These are phyloP conservation scores for Physcomitrellopsis africana DNA, from an alignment of 225 moss, liverwort and hornwort genomes.

Conservation along the genomic window DNA sequence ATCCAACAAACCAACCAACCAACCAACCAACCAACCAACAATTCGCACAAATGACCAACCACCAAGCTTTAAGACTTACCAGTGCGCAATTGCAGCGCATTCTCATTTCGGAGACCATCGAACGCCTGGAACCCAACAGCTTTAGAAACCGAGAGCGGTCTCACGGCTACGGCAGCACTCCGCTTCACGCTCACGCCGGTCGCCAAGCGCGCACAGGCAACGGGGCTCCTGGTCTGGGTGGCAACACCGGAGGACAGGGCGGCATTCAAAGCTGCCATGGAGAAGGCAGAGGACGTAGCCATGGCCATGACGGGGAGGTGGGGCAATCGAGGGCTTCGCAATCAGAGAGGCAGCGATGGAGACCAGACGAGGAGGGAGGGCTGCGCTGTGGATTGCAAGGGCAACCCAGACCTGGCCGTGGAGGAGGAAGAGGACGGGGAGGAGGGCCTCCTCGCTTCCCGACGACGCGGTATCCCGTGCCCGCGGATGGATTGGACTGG, in stretches of 20 bases:
- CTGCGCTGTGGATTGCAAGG: too few species aligned
- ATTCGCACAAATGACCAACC: neutral
- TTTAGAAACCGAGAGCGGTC: neutral
- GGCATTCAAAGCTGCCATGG: slow-evolving; percentile 41
- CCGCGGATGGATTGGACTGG: slow-evolving; percentile 28
- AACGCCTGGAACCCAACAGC: slow-evolving; percentile 36
- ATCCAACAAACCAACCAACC: neutral
- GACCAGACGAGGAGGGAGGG: too few species aligned
- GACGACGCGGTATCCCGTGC: slow-evolving; percentile 22
- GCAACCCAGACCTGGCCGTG: too few species aligned
- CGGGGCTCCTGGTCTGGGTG: neutral
- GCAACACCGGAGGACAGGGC: slow-evolving; percentile 23
- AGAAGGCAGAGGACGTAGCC: slow-evolving; percentile 37
- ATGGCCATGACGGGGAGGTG: slow-evolving; percentile 19
- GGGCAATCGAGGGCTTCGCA: neutral
- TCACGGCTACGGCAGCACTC: slow-evolving; percentile 24
- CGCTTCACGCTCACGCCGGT: neutral
- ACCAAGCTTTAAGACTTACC: slow-evolving; percentile 24
- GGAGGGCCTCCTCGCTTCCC: neutral
- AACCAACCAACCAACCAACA: slow-evolving; percentile 3
- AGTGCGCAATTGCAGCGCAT: slow-evolving; percentile 38
- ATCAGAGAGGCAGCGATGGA: neutral
- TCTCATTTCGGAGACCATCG: slow-evolving; percentile 30
- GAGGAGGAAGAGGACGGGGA: too few species aligned
- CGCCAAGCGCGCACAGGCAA: neutral